Evolutionary conservation across 768 basidiomycete species (phyloP).

Genomic region (Mycena venus): DNA sequence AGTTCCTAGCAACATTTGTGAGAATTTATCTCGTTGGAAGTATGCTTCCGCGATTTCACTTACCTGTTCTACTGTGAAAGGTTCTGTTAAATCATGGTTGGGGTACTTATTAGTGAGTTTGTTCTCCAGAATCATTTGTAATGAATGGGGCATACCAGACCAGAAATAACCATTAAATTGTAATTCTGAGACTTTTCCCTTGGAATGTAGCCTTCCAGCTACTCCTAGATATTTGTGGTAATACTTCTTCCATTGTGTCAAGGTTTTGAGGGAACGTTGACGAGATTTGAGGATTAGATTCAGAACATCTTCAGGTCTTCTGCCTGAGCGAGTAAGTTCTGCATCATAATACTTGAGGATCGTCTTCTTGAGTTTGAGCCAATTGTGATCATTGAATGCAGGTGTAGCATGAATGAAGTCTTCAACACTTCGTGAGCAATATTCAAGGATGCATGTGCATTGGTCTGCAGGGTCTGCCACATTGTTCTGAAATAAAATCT

Average conservation of each 20-base stretch:
- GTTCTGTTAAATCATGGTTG: no score
- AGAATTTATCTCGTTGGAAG: not conserved
- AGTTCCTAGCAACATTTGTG: not conserved
- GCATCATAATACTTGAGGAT: not conserved
- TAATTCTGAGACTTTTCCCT: not conserved
- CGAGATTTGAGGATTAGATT: not conserved
- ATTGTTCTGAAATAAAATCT: not conserved
- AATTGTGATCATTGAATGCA: not conserved
- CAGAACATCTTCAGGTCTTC: not conserved
- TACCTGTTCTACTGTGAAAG: not conserved
- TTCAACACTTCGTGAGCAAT: not conserved
- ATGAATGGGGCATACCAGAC: not conserved
- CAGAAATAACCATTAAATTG: not conserved
- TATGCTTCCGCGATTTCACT: not conserved
- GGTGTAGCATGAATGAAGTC: not conserved
- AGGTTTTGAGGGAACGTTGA: not conserved
- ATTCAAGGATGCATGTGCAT: not conserved
- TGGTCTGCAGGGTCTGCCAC: not conserved
- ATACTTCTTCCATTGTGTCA: constrained; percentile 1
- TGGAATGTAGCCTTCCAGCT: not conserved
- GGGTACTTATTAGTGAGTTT: not conserved
- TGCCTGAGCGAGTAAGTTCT: not conserved
- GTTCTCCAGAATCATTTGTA: not conserved
- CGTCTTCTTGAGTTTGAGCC: not conserved
- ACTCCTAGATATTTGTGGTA: not conserved